Evolutionary conservation across 2,329 filamentous ascomycete genomes (phyloP).

Genomic region (Epichloe gansuensis): DNA sequence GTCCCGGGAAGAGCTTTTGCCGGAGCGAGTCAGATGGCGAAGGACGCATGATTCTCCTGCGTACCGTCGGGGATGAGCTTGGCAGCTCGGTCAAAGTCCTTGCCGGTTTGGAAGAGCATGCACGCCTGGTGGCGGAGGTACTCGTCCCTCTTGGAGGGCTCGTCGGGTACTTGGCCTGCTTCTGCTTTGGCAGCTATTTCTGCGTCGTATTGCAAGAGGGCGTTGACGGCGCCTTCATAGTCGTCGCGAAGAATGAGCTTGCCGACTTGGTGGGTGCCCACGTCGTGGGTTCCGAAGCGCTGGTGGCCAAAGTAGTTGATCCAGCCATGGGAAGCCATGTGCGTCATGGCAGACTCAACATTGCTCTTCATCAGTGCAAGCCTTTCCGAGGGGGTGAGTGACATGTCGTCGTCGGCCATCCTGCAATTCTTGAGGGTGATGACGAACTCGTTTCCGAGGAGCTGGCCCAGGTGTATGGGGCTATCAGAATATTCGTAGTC

Average conservation of each 20-base stretch:
- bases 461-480: slow-evolving; percentile 68
- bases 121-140: slow-evolving; percentile 68
- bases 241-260: slow-evolving; percentile 72
- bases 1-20: slow-evolving; percentile 44
- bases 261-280: slow-evolving; percentile 77
- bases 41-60: slow-evolving; percentile 70
- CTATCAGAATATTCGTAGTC: slow-evolving; percentile 67
- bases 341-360: slow-evolving; percentile 47
- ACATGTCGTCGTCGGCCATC: slow-evolving; percentile 32
- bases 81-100: slow-evolving; percentile 48
- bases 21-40: slow-evolving; percentile 52
- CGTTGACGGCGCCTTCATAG: slow-evolving; percentile 67
- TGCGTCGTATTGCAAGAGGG: slow-evolving; percentile 62
- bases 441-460: slow-evolving; percentile 82
- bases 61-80: slow-evolving; percentile 68
- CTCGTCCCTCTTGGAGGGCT: slow-evolving; percentile 60
- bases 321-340: slow-evolving; percentile 66
- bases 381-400: slow-evolving; percentile 15
- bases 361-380: slow-evolving; percentile 22
- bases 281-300: slow-evolving; percentile 79
- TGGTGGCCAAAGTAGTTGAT: slow-evolving; percentile 99
- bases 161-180: slow-evolving; percentile 21
- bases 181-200: slow-evolving; percentile 39
- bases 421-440: slow-evolving; percentile 82
- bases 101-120: slow-evolving; percentile 54